phyloP scores from a whole-genome alignment of 352 stramenopile genomes.

The Phytophthora aleatoria region DNA sequence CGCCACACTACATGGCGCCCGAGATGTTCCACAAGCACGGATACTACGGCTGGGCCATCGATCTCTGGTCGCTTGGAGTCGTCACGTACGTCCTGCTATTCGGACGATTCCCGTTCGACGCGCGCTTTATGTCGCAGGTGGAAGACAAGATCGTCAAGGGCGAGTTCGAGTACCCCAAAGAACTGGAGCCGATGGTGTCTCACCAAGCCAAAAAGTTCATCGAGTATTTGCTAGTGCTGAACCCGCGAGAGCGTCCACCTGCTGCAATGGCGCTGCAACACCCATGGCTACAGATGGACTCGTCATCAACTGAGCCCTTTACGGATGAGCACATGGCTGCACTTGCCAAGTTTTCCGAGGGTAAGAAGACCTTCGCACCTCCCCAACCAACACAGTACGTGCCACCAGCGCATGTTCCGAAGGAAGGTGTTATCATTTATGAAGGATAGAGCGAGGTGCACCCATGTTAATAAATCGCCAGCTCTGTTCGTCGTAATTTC shows the following conservation, averaged over 20 bases:
- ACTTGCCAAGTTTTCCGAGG: constrained; percentile 51
- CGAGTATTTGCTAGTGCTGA: constrained; percentile 68
- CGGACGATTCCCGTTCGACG: constrained; percentile 76
- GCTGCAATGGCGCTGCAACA: constrained; percentile 69
- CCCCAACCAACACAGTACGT: constrained; percentile 24
- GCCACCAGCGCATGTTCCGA: constrained; percentile 23
- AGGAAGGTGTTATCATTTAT: constrained; percentile 31
- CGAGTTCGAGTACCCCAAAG: constrained; percentile 58
- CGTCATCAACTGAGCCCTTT: constrained; percentile 38
- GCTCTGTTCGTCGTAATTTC: constrained; percentile 32
- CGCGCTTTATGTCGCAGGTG: constrained; percentile 80
- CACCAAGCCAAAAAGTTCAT: constrained; percentile 79
- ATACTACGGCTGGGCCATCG: constrained; percentile 65
- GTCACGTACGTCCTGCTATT: constrained; percentile 79
- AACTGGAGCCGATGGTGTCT: constrained; percentile 60
- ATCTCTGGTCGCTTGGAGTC: constrained; percentile 82
- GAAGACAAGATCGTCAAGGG: constrained; percentile 83
- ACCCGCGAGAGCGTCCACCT: constrained; percentile 61
- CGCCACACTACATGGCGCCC: constrained; percentile 84
- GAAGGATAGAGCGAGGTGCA: constrained; percentile 18
- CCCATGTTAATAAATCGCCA: constrained; percentile 36
- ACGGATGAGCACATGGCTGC: constrained; percentile 52
- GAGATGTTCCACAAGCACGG: constrained; percentile 78
- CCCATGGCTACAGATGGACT: constrained; percentile 67
- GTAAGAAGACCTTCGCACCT: constrained; percentile 42